Conservation (phyloP, 495 filamentous ascomycete species). For the Astrocystis sublimbata region DNA sequence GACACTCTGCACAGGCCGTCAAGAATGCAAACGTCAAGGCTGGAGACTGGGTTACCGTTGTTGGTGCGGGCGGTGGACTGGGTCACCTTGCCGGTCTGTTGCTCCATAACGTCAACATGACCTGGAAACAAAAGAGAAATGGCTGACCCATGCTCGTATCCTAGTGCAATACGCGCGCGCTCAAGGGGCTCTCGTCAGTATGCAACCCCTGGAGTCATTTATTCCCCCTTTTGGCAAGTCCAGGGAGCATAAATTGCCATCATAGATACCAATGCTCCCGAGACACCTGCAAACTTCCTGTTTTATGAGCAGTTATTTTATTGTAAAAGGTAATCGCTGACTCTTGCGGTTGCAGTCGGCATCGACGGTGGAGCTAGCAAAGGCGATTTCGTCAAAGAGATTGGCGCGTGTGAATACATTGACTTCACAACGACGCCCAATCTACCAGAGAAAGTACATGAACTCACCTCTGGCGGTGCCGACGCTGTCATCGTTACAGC, state of each 20-base stretch:
- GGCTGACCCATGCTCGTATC: neutral
- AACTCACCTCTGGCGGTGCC: constrained; percentile 45
- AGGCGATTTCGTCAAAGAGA: constrained; percentile 40
- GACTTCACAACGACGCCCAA: constrained; percentile 44
- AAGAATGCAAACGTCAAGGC: constrained; percentile 42
- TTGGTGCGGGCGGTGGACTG: constrained; percentile 53
- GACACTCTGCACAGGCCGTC: constrained; percentile 33
- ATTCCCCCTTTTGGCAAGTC: too few relatives aligned
- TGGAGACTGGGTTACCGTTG: constrained; percentile 49
- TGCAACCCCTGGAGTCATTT: too few relatives aligned
- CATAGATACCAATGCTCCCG: too few relatives aligned
- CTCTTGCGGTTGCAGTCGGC: too few relatives aligned
- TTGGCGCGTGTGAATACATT: constrained; percentile 48
- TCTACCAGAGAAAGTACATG: constrained; percentile 38
- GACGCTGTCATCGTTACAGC: constrained; percentile 41
- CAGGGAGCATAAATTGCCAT: too few relatives aligned
- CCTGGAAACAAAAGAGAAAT: neutral
- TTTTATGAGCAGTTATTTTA: too few relatives aligned
- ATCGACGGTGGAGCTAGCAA: constrained; percentile 49
- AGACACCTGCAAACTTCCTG: too few relatives aligned
- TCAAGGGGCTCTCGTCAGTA: constrained; percentile 47
- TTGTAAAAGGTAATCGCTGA: too few relatives aligned
- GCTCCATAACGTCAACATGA: neutral
- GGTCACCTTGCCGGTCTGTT: constrained; percentile 48
- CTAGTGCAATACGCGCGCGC: constrained; percentile 52